These are phyloP conservation scores for Pichia scutulata DNA, from an alignment of 805 yeast species.

Conservation along the genomic window DNA sequence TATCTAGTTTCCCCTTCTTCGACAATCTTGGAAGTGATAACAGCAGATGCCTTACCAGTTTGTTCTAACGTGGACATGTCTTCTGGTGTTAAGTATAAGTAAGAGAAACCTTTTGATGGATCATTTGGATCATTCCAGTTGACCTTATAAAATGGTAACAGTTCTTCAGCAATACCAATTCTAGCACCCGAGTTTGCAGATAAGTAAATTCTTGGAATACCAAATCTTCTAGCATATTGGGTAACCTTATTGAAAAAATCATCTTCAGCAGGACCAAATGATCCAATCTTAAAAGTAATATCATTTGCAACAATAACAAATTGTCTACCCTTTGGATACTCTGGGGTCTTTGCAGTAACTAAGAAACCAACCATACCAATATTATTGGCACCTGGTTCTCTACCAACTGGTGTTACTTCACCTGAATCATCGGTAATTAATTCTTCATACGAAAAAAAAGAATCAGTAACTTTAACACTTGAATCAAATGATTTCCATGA, in stretches of 20 bases:
- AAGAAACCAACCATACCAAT: slow-evolving; percentile 98
- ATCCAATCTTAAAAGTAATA: slow-evolving; percentile 96
- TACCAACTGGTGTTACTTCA: slow-evolving; percentile 74
- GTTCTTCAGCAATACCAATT: slow-evolving; percentile 96
- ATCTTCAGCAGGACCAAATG: slow-evolving; percentile 97
- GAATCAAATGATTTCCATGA: slow-evolving; percentile 73
- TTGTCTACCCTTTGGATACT: slow-evolving; percentile 93
- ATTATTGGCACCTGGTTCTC: slow-evolving; percentile 94
- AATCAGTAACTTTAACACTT: slow-evolving; percentile 57
- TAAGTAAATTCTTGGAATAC: slow-evolving; percentile 90
- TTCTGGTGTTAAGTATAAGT: slow-evolving; percentile 73
- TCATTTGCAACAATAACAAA: slow-evolving; percentile 92
- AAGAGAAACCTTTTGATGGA: slow-evolving; percentile 83
- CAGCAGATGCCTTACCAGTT: slow-evolving; percentile 52
- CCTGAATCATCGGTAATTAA: slow-evolving; percentile 78
- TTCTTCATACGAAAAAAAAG: slow-evolving; percentile 71
- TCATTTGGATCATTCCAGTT: slow-evolving; percentile 79
- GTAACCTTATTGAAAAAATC: slow-evolving; percentile 87
- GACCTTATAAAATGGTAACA: slow-evolving; percentile 80
- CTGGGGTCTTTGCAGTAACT: slow-evolving; percentile 87
- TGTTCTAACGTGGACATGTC: slow-evolving; percentile 50
- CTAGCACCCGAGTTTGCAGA: slow-evolving; percentile 99
- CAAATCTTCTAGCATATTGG: slow-evolving; percentile 79
- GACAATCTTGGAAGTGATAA: slow-evolving; percentile 69
- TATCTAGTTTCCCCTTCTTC: slow-evolving; percentile 80